Conservation (phyloP, 768 basidiomycete species). For the Naematelia aurantialba region DNA sequence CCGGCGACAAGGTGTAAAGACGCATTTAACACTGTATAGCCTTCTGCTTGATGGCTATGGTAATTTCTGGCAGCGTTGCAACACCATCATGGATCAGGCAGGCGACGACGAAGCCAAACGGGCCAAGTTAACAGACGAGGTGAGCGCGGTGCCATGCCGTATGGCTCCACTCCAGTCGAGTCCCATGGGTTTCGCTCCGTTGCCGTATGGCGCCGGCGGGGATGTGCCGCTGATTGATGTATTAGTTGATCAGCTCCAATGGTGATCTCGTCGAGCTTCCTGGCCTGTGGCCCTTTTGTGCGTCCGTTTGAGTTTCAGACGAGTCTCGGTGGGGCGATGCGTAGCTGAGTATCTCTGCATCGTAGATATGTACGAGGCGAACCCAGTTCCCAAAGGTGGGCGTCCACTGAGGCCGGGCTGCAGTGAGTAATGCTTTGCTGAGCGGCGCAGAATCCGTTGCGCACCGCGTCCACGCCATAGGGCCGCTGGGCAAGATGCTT, state of each 20-base stretch:
- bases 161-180: too few species aligned
- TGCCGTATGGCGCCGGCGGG: too few species aligned
- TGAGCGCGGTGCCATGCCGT: too few species aligned
- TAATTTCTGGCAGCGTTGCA: background rate
- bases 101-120: background rate
- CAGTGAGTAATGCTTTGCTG: slow-evolving; percentile 5
- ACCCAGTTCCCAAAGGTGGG: slow-evolving; percentile 1
- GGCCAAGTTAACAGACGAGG: slow-evolving; percentile 1
- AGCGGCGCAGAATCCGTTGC: background rate
- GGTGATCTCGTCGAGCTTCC: slow-evolving; percentile 7
- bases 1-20: too few species aligned
- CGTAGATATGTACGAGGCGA: slow-evolving; percentile 2
- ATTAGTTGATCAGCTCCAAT: slow-evolving; percentile 7
- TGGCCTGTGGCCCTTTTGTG: slow-evolving; percentile 2
- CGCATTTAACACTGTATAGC: too few species aligned
- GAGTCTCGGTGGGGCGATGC: too few species aligned
- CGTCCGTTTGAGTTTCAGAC: background rate
- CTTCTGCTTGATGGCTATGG: slow-evolving; percentile 2
- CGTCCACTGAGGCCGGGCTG: background rate
- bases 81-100: background rate
- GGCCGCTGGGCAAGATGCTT: background rate
- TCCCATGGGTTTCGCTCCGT: too few species aligned
- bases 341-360: background rate
- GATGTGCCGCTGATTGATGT: too few species aligned
- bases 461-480: background rate